Percentiles rank a stretch among this genome's conserved stretches.
These are phyloP conservation scores for Magnaporthiopsis poae DNA, from an alignment of 2,329 filamentous ascomycete genomes.

Conservation along the genomic window DNA sequence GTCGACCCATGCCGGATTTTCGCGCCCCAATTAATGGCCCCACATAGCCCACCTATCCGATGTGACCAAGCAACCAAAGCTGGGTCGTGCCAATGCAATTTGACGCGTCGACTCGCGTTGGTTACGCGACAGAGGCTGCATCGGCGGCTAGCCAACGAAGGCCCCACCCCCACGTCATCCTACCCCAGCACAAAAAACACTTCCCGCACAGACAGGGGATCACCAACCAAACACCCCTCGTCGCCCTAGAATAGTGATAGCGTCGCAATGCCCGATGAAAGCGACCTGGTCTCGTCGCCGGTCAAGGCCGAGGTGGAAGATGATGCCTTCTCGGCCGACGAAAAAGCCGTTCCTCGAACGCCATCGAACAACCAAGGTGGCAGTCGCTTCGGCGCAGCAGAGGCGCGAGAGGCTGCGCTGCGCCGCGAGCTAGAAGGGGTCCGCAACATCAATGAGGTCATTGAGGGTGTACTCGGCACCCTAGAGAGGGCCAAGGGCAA, in stretches of 20 bases:
- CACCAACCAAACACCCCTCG: neutral
- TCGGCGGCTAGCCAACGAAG: neutral
- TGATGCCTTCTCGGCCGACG: conserved; percentile 38
- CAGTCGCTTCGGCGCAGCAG: conserved; percentile 47
- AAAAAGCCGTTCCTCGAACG: conserved; percentile 24
- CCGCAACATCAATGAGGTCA: conserved; percentile 74
- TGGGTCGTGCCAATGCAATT: neutral
- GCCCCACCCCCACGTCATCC: neutral
- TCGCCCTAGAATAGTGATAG: neutral
- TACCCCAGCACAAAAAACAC: neutral
- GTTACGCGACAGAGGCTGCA: neutral
- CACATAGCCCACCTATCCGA: neutral
- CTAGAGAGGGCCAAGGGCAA: conserved; percentile 64
- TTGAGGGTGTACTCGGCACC: conserved; percentile 67
- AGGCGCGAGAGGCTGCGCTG: conserved; percentile 63
- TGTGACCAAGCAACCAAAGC: neutral
- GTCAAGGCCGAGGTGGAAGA: conserved; percentile 15
- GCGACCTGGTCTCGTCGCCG: conserved; percentile 16
- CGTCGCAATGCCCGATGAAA: conserved; percentile 12
- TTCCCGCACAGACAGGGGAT: neutral
- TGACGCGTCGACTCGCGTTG: conserved; percentile 1
- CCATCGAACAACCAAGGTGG: conserved; percentile 25
- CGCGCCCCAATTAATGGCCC: neutral
- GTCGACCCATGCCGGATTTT: neutral
- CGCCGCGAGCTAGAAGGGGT: conserved; percentile 74